Evolutionary conservation across 768 basidiomycete genomes (phyloP), one percentile per base, ranked within the genome.

Genomic region (Cubamyces sp.): DNA sequence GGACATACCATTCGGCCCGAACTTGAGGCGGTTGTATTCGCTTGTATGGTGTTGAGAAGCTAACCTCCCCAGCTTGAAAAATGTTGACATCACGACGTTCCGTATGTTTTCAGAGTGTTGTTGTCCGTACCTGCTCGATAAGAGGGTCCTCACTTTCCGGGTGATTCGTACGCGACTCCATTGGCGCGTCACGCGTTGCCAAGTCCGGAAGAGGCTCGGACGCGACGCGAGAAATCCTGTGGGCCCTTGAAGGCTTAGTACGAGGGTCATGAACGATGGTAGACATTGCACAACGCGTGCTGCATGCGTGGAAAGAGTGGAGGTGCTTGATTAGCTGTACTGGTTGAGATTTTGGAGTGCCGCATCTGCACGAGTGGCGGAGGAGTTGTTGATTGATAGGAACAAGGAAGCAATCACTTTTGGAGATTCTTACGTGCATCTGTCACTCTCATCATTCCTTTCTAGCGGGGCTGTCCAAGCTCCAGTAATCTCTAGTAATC

Each of bases 41-140:
- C 87, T 88, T 58, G 69, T 55, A 66, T 92, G 91, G 74, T 91
- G 87, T 66, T 92, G 90, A 6, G 88, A 91, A 2, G 89, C 88
- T 18, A 92, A 76, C 3, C 70, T 74, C 1, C 80, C 78, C 50
- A 89, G 81, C 80, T 86, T 59, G 15, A 30, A 41, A 55, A 51
- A 19, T 39, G 14, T 14, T 4, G 12, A 46, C 25, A 41, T 37
- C 26, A 39, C 25, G 21, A n/a, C 18, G 25, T 23, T 23, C 34
- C 21, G 19, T 8, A 28, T 21, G 16, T 40, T 8, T 37, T 39
- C 18, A 48, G 25, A 40, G 7, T 3, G 26, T 8, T 34, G 18
- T 23, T 39, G 16, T 11, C 62, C 53, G 26, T 60, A 61, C 63
- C 65, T 66, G 61, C 2, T 52, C 39, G 49, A 43, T 23, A 3